Percentiles rank a stretch among this genome's conserved stretches.
These are phyloP conservation scores for Pseudognaphalium luteoalbum DNA, from an alignment of 129 eudicot genomes.

Conservation along the genomic window DNA sequence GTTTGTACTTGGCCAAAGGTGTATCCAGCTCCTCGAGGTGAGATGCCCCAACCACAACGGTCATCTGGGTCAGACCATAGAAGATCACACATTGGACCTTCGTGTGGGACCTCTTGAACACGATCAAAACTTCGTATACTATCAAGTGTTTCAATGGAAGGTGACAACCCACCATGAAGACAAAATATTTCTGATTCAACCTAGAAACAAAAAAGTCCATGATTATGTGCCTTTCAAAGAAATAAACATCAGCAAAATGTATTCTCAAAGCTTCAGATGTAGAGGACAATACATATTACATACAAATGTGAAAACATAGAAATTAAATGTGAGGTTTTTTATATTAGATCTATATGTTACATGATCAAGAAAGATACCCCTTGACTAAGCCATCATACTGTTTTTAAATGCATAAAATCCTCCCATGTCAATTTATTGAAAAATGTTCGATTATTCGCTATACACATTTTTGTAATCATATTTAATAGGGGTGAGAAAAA, in stretches of 20 bases:
- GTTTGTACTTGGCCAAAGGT: conserved; percentile 74
- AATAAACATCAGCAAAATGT: background rate
- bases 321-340: too few species aligned
- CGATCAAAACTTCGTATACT: conserved; percentile 80
- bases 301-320: background rate
- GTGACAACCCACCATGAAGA: conserved; percentile 88
- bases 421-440: too few species aligned
- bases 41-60: conserved; percentile 91
- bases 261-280: background rate
- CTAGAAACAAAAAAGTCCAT: conserved; percentile 23
- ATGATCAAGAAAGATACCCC: too few species aligned
- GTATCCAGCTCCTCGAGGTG: conserved; percentile 92
- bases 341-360: too few species aligned
- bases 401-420: too few species aligned
- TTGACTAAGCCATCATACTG: too few species aligned
- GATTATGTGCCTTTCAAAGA: background rate
- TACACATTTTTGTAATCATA: too few species aligned
- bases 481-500: too few species aligned
- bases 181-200: conserved; percentile 89
- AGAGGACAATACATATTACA: background rate
- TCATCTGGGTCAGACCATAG: conserved; percentile 91
- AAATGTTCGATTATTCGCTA: too few species aligned
- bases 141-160: conserved; percentile 82
- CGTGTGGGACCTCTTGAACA: conserved; percentile 89
- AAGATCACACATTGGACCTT: conserved; percentile 89